phyloP scores from a whole-genome alignment of 2,329 filamentous ascomycete species.

The Torrubiella hemipterigena region DNA sequence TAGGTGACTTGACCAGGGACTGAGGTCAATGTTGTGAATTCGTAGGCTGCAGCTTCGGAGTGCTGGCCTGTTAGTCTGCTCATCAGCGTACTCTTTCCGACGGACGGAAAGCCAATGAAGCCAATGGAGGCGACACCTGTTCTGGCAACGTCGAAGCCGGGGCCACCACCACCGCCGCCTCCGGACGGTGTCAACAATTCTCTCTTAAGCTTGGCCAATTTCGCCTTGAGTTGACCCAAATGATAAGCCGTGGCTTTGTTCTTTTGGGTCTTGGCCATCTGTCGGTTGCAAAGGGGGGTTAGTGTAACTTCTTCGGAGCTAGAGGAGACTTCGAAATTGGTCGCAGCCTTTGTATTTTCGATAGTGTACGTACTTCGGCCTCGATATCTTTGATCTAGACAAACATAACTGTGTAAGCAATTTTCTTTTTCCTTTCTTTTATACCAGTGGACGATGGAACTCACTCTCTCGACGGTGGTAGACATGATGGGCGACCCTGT shows the following conservation, averaged over 20 bases:
- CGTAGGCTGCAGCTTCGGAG: slow-evolving; percentile 93
- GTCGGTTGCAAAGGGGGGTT: slow-evolving; percentile 11
- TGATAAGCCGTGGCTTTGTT: slow-evolving; percentile 94
- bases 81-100: slow-evolving; percentile 98
- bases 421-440: not conserved
- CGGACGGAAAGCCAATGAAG: slow-evolving; percentile 96
- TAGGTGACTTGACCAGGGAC: slow-evolving; percentile 93
- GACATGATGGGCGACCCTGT: slow-evolving; percentile 58
- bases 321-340: slow-evolving; percentile 8
- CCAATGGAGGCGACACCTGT: slow-evolving; percentile 95
- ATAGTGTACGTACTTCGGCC: slow-evolving; percentile 60
- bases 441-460: slow-evolving; percentile 12
- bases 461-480: slow-evolving; percentile 93
- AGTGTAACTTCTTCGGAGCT: slow-evolving; percentile 7
- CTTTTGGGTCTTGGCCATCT: slow-evolving; percentile 96
- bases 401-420: slow-evolving; percentile 10
- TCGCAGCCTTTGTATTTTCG: not conserved
- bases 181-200: slow-evolving; percentile 81
- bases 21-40: slow-evolving; percentile 96
- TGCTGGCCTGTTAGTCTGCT: slow-evolving; percentile 89
- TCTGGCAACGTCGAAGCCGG: slow-evolving; percentile 93
- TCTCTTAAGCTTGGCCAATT: slow-evolving; percentile 93
- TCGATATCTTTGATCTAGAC: slow-evolving; percentile 89
- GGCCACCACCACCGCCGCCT: slow-evolving; percentile 72
- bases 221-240: slow-evolving; percentile 92